Percentiles rank a stretch among this genome's conserved stretches.
phyloP scores from a whole-genome alignment of 164 flowering plant genomes.

The Magnolia changhungtana region DNA sequence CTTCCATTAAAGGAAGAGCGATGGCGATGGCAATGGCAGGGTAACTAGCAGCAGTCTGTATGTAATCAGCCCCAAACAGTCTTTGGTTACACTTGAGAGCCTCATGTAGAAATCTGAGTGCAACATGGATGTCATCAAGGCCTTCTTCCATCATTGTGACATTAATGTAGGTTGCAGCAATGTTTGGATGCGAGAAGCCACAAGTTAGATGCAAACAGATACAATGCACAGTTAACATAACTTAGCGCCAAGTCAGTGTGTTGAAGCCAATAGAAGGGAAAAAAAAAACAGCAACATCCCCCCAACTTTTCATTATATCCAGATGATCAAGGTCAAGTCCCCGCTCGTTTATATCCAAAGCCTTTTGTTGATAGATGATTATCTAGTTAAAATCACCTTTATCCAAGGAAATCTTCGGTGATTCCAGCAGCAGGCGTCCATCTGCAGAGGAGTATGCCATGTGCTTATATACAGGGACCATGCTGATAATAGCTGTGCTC shows the following conservation, averaged over 20 bases:
- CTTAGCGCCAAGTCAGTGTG: constrained; percentile 92
- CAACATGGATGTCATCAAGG: constrained; percentile 84
- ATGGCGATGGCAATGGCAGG: constrained; percentile 98
- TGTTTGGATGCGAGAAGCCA: constrained; percentile 93
- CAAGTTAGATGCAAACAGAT: constrained; percentile 89
- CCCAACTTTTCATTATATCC: constrained; percentile 96
- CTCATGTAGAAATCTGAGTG: constrained; percentile 90
- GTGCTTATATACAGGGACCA: constrained; percentile 95
- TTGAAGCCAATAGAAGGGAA: constrained; percentile 73
- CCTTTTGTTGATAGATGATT: constrained; percentile 90
- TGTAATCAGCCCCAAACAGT: constrained; percentile 90
- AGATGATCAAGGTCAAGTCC: constrained; percentile 97
- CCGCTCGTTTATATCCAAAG: constrained; percentile 93
- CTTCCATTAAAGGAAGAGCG: constrained; percentile 93
- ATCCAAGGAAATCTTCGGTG: constrained; percentile 89
- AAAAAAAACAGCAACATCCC: constrained; percentile 82
- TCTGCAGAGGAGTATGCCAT: constrained; percentile 97
- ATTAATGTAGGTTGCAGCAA: constrained; percentile 96
- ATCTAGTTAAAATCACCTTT: constrained; percentile 69
- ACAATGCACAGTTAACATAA: constrained; percentile 91
- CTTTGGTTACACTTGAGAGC: constrained; percentile 93
- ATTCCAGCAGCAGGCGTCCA: constrained; percentile 86
- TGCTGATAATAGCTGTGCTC: constrained; percentile 66
- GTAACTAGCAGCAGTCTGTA: constrained; percentile 98
- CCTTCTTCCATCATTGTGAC: constrained; percentile 99